These are phyloP conservation scores for Xylaria nigripes DNA, from an alignment of 495 filamentous ascomycete genomes.

Conservation along the genomic window DNA sequence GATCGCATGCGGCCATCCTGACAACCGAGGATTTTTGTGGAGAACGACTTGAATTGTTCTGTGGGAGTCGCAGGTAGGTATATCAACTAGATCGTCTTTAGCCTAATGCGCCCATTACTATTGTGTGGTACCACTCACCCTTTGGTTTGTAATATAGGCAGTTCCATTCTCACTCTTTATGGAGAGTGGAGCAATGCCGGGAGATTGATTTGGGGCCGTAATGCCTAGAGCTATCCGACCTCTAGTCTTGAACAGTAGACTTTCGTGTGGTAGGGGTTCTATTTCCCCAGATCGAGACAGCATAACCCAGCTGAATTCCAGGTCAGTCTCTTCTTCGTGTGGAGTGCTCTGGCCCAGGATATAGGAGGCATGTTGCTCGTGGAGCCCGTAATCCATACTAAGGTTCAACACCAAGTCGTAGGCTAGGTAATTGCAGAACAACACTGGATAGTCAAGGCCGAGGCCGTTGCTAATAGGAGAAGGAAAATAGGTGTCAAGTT, in stretches of 20 bases:
- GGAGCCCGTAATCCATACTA: constrained; percentile 39
- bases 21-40: constrained; percentile 74
- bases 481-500: constrained; percentile 7
- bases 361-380: constrained; percentile 37
- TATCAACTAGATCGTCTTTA: constrained; percentile 54
- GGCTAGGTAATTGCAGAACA: constrained; percentile 8
- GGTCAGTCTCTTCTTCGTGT: constrained; percentile 35
- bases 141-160: constrained; percentile 83
- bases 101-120: neutral
- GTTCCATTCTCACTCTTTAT: constrained; percentile 41
- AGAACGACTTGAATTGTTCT: constrained; percentile 73
- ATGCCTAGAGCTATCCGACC: constrained; percentile 38
- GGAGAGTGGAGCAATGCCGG: constrained; percentile 35
- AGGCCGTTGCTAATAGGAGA: constrained; percentile 20
- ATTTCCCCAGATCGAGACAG: constrained; percentile 42
- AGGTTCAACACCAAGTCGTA: neutral
- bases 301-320: constrained; percentile 47
- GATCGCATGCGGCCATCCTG: constrained; percentile 84
- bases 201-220: constrained; percentile 36
- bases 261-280: constrained; percentile 40
- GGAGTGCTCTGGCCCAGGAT: constrained; percentile 26
- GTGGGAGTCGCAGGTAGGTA: constrained; percentile 72
- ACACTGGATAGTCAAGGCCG: constrained; percentile 16
- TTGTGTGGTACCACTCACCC: constrained; percentile 48
- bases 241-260: constrained; percentile 38